Base-by-base conservation (phyloP, 495 filamentous ascomycete genomes). In the Lasiosphaeris hirsuta region DNA sequence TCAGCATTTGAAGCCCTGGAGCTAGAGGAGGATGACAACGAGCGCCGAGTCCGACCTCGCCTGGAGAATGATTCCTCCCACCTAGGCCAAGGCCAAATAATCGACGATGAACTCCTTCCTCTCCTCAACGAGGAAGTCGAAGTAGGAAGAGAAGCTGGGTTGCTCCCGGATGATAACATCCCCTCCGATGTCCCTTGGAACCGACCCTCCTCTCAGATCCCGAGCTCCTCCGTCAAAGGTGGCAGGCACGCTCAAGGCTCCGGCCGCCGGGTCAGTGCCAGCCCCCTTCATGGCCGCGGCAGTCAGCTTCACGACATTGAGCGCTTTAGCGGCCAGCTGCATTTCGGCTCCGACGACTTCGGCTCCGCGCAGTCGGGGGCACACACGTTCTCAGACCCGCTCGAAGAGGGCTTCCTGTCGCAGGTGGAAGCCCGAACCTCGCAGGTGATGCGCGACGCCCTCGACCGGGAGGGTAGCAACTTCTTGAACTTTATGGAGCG, bases 401-500 rank as follows among this genome's bases (percentile, higher is more conserved):
- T 43, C 17, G 44, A 40, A 34, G 48, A 46, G 19, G 15, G 6
- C 35, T 42, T 14, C 47, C 14, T 10, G 10, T 17, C 11, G 44
- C 36, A 18, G 19, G 41, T 10, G 11, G 46, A 56, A 14, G 33
- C 45, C 10, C 13, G 10, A 14, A 57, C 61, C 4, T 69, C 68
- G 0, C 66, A 69, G 37, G 23, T 23, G 2, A 62, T 66, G 48
- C 54, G 19, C 19, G 39, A 66, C 7, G 63, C 64, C 5, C 63
- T 78, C 9, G 73, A 71, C 50, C 62, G 61, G 14, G 71, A 77
- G 47, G 69, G 73, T n/a, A 57, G 36, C n/a, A 75, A 72, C 30
- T 78, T 78, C 58, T 47, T 73, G 18, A 81, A 82, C 58, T 90
- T 86, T 64, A 75, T 89, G 13, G 74, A 79, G 7, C 57, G 65